These are phyloP conservation scores for Sclerotinia nivalis DNA, from an alignment of 2,329 filamentous ascomycete genomes.

Conservation along the genomic window DNA sequence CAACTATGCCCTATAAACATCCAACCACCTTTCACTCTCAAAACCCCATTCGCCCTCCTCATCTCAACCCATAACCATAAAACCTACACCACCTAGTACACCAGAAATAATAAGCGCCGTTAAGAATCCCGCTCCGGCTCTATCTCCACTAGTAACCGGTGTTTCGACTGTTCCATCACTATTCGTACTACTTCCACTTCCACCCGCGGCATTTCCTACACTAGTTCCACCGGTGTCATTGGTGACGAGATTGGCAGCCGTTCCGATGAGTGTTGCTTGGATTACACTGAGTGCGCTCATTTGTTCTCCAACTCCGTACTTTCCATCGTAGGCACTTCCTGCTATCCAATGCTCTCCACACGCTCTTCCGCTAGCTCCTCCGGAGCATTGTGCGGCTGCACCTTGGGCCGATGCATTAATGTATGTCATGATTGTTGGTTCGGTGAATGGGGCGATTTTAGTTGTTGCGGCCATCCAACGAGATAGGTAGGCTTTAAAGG, in stretches of 20 bases:
- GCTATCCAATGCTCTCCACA: conserved; percentile 62
- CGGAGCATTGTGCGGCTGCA: conserved; percentile 48
- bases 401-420: conserved; percentile 57
- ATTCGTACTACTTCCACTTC: conserved; percentile 21
- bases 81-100: conserved; percentile 55
- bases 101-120: conserved; percentile 56
- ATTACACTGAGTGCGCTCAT: conserved; percentile 69
- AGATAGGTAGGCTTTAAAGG: conserved; percentile 63
- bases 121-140: conserved; percentile 65
- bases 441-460: conserved; percentile 63
- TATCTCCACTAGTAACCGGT: conserved; percentile 54
- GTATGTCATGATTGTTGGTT: conserved; percentile 53
- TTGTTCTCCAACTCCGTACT: conserved; percentile 66
- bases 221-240: conserved; percentile 58
- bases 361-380: conserved; percentile 57
- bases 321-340: conserved; percentile 55
- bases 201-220: conserved; percentile 42
- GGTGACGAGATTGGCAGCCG: conserved; percentile 47
- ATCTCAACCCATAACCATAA: conserved; percentile 46
- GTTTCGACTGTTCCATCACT: conserved; percentile 13
- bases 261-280: conserved; percentile 57
- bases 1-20: background rate
- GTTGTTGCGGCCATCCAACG: conserved; percentile 63
- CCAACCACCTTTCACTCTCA: conserved; percentile 6
- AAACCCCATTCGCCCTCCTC: conserved; percentile 1